Evolutionary conservation across 108 stramenopile genomes (phyloP), one percentile per base, ranked within the genome.

Genomic region (Fistulifera pelliculosa): DNA sequence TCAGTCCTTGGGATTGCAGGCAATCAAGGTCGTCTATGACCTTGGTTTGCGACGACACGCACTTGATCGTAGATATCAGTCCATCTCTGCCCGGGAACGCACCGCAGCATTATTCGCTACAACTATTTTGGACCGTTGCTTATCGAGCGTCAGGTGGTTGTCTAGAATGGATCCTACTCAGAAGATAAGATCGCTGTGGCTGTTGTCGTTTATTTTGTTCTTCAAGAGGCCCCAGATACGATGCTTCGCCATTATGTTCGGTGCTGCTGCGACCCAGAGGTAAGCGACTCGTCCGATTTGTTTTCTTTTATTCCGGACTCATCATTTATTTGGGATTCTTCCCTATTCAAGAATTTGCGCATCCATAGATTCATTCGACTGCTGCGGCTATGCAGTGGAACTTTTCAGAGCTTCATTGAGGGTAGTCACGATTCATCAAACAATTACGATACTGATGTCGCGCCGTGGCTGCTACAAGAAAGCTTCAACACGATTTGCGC

Each of bases 401-500:
- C 90, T 8, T 79, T 79, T 44, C 90, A 91, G 53, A 68, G 75
- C 42, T 81, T 87, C 52, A 71, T 80, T 51, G 72, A 75, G 31
- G 71, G 68, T 24, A 49, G 48, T 38, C 49, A 50, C 21, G 47
- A 69, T 49, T 60, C 69, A 17, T 63, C 76, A 23, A 44, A 42
- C 13, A 65, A 69, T 41, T 56, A 70, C 27, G 65, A 67, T 35
- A 35, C 38, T 18, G 74, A 27, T 1, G 70, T 80, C 22, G 64
- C 74, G n/a, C 69, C 77, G 27, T 83, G 81, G 81, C 51, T 93
- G 8, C 65, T 80, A 1, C 90, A 93, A 67, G 90, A 93, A 64
- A 66, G 75, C 19, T 93, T 83, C 63, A 93, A 88, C 60, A 83
- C 83, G 16, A 66, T 93, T n/a, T 88, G 82, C 51, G 90, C 87